Evolutionary conservation across 306 rosid genomes (phyloP), one percentile per base, ranked within the genome.

Genomic region (Vigna nakashimae): DNA sequence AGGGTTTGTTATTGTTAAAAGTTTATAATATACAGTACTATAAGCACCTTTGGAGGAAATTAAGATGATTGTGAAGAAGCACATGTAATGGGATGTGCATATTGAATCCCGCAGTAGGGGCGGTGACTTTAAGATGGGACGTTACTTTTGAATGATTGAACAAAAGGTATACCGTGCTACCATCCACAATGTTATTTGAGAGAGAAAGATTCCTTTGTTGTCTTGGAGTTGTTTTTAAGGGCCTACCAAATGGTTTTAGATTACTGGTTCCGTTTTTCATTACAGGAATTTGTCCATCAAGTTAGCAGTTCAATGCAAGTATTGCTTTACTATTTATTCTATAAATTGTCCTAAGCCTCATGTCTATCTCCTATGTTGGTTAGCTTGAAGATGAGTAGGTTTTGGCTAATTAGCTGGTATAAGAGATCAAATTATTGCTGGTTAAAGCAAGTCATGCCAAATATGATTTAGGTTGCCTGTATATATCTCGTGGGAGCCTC

Each of bases 371-470:
- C 13, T 42, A 9, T 42, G 9, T 42, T 42, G 46, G 10, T 42
- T 11, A 9, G 13, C 13, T 42, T 42, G 13, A 42, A 9, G 13
- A 42, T 42, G 46, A 42, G 13, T 42, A 2, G 9, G 53, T 45
- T 18, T 20, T 32, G 69, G 69, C 26, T 64, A 36, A 64, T 18
- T 38, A 72, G 22, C 22, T 22, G 52, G n/a, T 55, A 20, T 34
- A 24, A 59, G 22, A 20, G 52, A 12, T 55, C 55, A 40, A 9
- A 53, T 6, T 73, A 20, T 43, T 38, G 12, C 67, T 18, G 30
- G 17, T 15, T 58, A 20, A 71, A 55, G 14, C 77, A 73, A 20
- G 8, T 67, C 9, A 73, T 73, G 10, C 30, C 40, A 53, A 58
- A 26, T 4, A 36, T 56, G 46, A 9, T 45, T 56, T 20, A 38